Evolutionary conservation across 208 protist species (phyloP), one percentile per base, ranked within the genome.

Genomic region (Wallacemonas sp.): DNA sequence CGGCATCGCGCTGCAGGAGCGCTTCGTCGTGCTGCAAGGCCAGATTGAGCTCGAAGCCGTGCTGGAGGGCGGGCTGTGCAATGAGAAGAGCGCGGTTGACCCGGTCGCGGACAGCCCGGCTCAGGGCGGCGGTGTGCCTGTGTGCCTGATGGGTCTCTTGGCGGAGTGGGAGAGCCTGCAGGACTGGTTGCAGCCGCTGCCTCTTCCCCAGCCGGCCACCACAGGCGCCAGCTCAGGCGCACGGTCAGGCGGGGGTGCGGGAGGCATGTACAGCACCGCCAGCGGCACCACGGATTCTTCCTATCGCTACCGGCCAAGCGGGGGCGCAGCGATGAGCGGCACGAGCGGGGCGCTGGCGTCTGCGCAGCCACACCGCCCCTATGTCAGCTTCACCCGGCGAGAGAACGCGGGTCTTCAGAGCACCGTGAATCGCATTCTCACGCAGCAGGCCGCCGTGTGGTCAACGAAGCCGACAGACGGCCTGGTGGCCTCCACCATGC

Each of bases 351-450:
- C 6, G 47, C 53, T 34, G 22, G 51, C 26, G n/a, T n/a, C n/a
- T n/a, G n/a, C n/a, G n/a, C n/a, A n/a, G n/a, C n/a, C n/a, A 46
- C 55, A 39, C 49, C 54, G 39, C n/a, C 69, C 21, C 28, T 62
- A 27, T 31, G 73, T 80, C 15, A 66, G 24, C 30, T 86, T 90
- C 68, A 82, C 73, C 17, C 84, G 88, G 28, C 59, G 82, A 28
- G 82, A 80, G 34, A 74, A 75, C 60, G 72, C 73, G 12, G 47
- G 72, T 21, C 63, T 94, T 62, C 88, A 94, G 68, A 73, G 56
- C 44, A 88, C 72, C 62, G 84, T 94, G 19, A 79, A 86, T 27
- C 79, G 71, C 62, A 91, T 94, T 31, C 88, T 94, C 72, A 70
- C 70, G 17, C 68, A 82, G 62, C 60, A 65, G 15, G 66, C 65